A percentile compares a stretch with the other conserved stretches of the same genome.
Conservation (phyloP, 164 flowering plant genomes). For the Macadamia integrifolia region DNA sequence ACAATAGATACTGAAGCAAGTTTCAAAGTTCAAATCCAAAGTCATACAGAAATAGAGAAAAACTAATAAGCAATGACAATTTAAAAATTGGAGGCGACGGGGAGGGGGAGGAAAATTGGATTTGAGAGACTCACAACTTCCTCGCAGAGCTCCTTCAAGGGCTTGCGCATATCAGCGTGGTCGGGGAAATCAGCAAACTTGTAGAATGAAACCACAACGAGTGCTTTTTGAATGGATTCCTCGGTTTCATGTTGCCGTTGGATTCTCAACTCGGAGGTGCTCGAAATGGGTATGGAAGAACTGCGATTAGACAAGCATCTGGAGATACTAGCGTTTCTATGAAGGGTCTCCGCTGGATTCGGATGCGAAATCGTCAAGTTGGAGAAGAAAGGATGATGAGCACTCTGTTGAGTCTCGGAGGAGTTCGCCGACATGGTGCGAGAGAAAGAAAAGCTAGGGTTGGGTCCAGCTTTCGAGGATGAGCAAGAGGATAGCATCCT, state of each 20-base stretch:
- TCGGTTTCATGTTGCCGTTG: conserved; percentile 7
- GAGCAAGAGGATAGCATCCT: conserved; percentile 35
- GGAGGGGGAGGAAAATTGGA: background rate
- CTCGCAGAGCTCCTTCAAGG: conserved; percentile 81
- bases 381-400: background rate
- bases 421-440: conserved; percentile 1
- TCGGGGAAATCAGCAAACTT: conserved; percentile 94
- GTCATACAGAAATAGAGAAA: background rate
- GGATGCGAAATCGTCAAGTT: conserved; percentile 1
- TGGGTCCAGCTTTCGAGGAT: conserved; percentile 23
- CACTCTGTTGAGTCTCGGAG: background rate
- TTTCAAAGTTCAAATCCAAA: background rate
- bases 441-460: conserved; percentile 8
- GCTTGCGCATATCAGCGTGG: conserved; percentile 64
- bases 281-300: conserved; percentile 8
- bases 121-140: conserved; percentile 39
- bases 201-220: conserved; percentile 93
- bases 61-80: background rate
- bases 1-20: background rate
- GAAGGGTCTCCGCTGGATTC: background rate
- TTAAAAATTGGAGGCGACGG: background rate
- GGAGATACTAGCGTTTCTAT: conserved; percentile 3
- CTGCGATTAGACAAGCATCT: conserved; percentile 5
- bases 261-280: conserved; percentile 3
- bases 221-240: conserved; percentile 17